A percentile compares a stretch with the other conserved stretches of the same genome.
Conservation (phyloP, 208 protist species). For the Leishmania lainsoni region DNA sequence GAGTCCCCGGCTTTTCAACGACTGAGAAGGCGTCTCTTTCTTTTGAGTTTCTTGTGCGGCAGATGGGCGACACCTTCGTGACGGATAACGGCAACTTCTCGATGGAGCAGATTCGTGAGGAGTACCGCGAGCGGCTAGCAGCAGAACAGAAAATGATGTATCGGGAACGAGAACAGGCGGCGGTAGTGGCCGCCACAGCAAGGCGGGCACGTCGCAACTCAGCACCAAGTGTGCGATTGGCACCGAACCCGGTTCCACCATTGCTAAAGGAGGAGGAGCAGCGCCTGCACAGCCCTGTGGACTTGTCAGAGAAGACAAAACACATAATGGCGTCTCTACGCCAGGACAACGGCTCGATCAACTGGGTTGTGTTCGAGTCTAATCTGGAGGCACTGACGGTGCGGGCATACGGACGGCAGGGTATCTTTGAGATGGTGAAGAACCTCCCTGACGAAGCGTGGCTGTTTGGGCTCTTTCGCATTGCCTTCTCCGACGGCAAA, state of each 20-base stretch:
- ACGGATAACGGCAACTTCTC: slow-evolving; percentile 77
- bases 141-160: slow-evolving; percentile 73
- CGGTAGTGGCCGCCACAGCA: slow-evolving; percentile 13
- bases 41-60: slow-evolving; percentile 64
- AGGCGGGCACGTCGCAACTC: slow-evolving; percentile 21
- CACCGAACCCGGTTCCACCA: not conserved
- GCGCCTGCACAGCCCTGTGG: slow-evolving; percentile 16
- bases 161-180: slow-evolving; percentile 33
- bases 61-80: slow-evolving; percentile 76
- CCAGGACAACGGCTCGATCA: slow-evolving; percentile 67
- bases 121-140: slow-evolving; percentile 61
- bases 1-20: slow-evolving; percentile 63
- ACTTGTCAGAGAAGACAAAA: slow-evolving; percentile 32
- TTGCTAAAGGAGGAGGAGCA: slow-evolving; percentile 9
- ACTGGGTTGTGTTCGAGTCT: slow-evolving; percentile 80
- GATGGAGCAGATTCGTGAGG: slow-evolving; percentile 72
- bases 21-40: slow-evolving; percentile 65
- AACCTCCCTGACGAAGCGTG: slow-evolving; percentile 73
- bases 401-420: slow-evolving; percentile 54
- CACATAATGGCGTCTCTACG: slow-evolving; percentile 62
- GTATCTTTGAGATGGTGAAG: slow-evolving; percentile 80
- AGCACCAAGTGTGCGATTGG: slow-evolving; percentile 14
- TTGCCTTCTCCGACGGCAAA: slow-evolving; percentile 54
- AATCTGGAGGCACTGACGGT: slow-evolving; percentile 50
- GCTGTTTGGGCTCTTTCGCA: slow-evolving; percentile 84